These are phyloP conservation scores for Gigaspora rosea DNA, from an alignment of 192 early-diverging fungal genomes.

Conservation along the genomic window DNA sequence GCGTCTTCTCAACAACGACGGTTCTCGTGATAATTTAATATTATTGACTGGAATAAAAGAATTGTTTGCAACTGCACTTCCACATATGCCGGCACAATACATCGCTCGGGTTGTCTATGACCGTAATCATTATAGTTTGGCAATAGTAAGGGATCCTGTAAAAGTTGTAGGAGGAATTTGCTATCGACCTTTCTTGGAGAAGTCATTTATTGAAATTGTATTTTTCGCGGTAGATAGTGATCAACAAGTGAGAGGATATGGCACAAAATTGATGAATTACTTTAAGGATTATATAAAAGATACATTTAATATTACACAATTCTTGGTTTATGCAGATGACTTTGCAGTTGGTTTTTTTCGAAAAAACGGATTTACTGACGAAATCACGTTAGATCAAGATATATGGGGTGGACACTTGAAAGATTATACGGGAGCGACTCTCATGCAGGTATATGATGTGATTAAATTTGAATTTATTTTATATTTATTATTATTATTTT, in stretches of 20 bases:
- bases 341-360: conserved; percentile 98
- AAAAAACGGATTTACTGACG: conserved; percentile 98
- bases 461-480: background rate
- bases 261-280: conserved; percentile 93
- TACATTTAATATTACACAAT: conserved; percentile 75
- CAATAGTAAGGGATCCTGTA: conserved; percentile 54
- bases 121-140: conserved; percentile 87
- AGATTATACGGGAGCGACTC: conserved; percentile 97
- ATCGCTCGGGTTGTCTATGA: conserved; percentile 96
- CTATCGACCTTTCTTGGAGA: conserved; percentile 85
- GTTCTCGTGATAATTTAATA: conserved; percentile 76
- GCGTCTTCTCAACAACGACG: conserved; percentile 83
- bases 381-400: conserved; percentile 90
- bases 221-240: conserved; percentile 92
- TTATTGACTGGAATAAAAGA: conserved; percentile 92
- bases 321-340: conserved; percentile 98
- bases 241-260: conserved; percentile 97
- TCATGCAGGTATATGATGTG: conserved; percentile 75
- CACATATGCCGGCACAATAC: conserved; percentile 99
- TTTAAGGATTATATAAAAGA: conserved; percentile 90
- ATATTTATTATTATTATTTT: conserved; percentile 23
- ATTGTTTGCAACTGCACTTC: conserved; percentile 95
- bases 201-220: conserved; percentile 97
- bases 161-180: conserved; percentile 94
- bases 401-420: conserved; percentile 99